These are phyloP conservation scores for Nakazawaea ambrosiae DNA, from an alignment of 805 yeast genomes.

Conservation along the genomic window DNA sequence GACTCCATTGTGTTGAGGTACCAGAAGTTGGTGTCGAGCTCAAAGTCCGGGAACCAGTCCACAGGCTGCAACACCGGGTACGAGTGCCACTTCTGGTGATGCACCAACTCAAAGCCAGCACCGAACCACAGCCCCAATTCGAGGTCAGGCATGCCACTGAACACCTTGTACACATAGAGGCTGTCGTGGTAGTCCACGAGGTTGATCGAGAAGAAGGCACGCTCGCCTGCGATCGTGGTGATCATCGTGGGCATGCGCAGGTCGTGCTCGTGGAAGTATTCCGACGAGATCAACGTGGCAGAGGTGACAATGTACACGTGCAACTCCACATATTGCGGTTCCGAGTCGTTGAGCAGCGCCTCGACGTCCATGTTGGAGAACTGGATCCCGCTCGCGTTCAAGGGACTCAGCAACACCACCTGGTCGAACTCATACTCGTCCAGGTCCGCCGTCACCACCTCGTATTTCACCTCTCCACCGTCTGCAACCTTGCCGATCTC, in stretches of 20 bases:
- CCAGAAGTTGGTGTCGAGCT: slow-evolving; percentile 28
- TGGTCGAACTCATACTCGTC: slow-evolving; percentile 22
- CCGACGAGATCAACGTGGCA: slow-evolving; percentile 1
- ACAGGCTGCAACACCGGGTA: slow-evolving; percentile 29
- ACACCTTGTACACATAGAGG: slow-evolving; percentile 35
- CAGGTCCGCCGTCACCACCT: neutral
- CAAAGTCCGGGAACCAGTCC: slow-evolving; percentile 14
- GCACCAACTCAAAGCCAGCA: slow-evolving; percentile 16
- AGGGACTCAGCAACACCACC: slow-evolving; percentile 39
- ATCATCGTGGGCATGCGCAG: slow-evolving; percentile 13
- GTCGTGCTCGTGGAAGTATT: slow-evolving; percentile 10
- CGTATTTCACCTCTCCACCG: neutral
- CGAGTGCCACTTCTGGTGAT: slow-evolving; percentile 33
- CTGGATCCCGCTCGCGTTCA: slow-evolving; percentile 10
- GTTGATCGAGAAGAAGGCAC: slow-evolving; percentile 27
- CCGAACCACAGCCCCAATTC: slow-evolving; percentile 4
- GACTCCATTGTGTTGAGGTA: slow-evolving; percentile 39
- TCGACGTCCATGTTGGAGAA: neutral
- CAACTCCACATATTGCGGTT: slow-evolving; percentile 30
- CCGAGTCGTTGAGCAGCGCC: neutral
- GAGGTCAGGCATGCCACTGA: slow-evolving; percentile 19
- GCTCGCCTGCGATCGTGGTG: slow-evolving; percentile 10
- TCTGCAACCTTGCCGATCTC: slow-evolving; percentile 14
- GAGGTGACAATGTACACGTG: slow-evolving; percentile 30
- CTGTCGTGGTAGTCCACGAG: slow-evolving; percentile 21